Evolutionary conservation across 371 early-diverging fungal genomes (phyloP), one percentile per base, ranked within the genome.

Genomic region (Mortierella sp.): DNA sequence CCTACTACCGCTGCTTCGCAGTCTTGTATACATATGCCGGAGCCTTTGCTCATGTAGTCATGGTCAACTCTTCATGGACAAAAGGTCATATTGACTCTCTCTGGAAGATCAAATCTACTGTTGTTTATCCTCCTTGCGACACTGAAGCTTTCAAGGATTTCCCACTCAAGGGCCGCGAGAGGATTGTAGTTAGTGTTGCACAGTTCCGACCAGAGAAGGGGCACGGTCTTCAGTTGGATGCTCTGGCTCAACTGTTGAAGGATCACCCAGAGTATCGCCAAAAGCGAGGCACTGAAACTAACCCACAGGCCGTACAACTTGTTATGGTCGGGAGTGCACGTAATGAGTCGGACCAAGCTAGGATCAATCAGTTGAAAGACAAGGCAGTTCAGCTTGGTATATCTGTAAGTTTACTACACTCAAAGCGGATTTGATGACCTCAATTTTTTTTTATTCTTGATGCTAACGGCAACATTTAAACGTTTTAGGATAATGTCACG

Each of bases 1-100:
- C 87, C 15, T 98, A 98, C 72, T 99, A 98, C 80, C 76, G 75
- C 7, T 31, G 85, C 23, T 96, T 97, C 75, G 93, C 96, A 0
- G 35, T 76, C 2, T 32, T 91, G 0, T 99, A 99, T 84, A 89
- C 93, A 0, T 84, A 85, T 19, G 92, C 90, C 53, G 99, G 98
- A 4, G 87, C 91, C 8, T 94, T 85, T 75, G 92, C 96, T 1
- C 88, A 94, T 64, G 75, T 89, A 5, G 93, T 96, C 3, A 93
- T 96, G 93, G 92, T 92, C 26, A 97, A 98, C 82, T 98, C 98
- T 0, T 88, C 94, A 3, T 99, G 99, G 99, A 99, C 99, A n/a
- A 87, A 90, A 40, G 88, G 84, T 26, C 99, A 99, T 65, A 93
- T 99, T 47, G 89, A 90, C 64, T 58, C 82, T 1, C 68, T 96